Evolutionary conservation across 2,329 filamentous ascomycete genomes (phyloP).

Genomic region (Neofusicoccum umdonicola): DNA sequence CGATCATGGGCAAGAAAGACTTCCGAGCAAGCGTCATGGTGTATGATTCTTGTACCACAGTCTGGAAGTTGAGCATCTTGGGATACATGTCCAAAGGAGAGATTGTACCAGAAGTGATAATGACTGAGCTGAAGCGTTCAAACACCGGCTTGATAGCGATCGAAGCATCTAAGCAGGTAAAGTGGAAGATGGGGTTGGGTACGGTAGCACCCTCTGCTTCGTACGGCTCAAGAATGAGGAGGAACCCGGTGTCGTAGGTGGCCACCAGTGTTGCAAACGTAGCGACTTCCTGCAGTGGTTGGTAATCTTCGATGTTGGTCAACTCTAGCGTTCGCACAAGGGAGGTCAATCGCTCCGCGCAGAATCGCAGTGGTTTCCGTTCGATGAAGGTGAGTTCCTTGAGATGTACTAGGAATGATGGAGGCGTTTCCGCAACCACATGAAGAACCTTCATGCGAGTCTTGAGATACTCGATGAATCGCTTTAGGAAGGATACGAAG

Average conservation of each 20-base stretch:
- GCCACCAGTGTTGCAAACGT: conserved; percentile 95
- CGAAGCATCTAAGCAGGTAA: conserved; percentile 93
- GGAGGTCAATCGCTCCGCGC: conserved; percentile 89
- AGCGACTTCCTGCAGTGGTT: conserved; percentile 93
- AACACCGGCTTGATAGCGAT: conserved; percentile 98
- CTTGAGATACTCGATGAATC: conserved; percentile 97
- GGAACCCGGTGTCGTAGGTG: conserved; percentile 94
- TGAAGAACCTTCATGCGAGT: conserved; percentile 98
- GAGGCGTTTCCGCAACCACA: conserved; percentile 94
- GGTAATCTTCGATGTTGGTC: conserved; percentile 97
- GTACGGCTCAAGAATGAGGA: conserved; percentile 94
- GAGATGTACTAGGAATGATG: conserved; percentile 87
- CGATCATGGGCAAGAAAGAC: conserved; percentile 98
- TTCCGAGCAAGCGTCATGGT: conserved; percentile 90
- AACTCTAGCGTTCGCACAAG: conserved; percentile 92
- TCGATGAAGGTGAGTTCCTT: conserved; percentile 98
- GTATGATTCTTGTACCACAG: conserved; percentile 95
- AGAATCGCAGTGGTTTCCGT: conserved; percentile 90
- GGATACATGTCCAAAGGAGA: conserved; percentile 98
- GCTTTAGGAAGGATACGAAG: conserved; percentile 89
- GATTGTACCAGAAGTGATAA: conserved; percentile 96
- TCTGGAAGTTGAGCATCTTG: conserved; percentile 92
- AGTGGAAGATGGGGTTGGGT: conserved; percentile 94
- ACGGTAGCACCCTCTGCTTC: conserved; percentile 95
- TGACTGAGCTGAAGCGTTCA: conserved; percentile 94